These are phyloP conservation scores for Geoglossum glabrum DNA, from an alignment of 495 filamentous ascomycete genomes.

Conservation along the genomic window DNA sequence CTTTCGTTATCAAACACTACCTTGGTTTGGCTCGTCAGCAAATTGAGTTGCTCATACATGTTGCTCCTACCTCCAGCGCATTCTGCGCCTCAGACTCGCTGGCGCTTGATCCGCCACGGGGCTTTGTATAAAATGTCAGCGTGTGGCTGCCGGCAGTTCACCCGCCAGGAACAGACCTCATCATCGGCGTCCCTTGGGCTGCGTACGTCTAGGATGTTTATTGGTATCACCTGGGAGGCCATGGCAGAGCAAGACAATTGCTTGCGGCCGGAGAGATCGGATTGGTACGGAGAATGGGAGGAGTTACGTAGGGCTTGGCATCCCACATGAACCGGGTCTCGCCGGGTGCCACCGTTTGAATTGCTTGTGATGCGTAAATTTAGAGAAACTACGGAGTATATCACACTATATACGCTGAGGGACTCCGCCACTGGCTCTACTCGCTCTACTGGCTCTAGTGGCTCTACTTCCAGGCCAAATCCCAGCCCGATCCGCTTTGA, in stretches of 20 bases:
- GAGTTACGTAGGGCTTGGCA: neutral
- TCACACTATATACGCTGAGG: too few relatives aligned
- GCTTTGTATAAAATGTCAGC: conserved; percentile 4
- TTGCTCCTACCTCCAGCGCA: conserved; percentile 25
- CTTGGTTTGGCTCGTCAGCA: neutral
- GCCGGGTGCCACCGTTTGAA: too few relatives aligned
- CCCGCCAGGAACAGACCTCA: neutral
- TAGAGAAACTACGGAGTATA: too few relatives aligned
- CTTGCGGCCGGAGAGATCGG: neutral
- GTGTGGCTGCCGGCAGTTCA: neutral
- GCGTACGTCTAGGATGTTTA: neutral
- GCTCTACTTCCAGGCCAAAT: too few relatives aligned
- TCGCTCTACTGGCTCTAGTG: too few relatives aligned
- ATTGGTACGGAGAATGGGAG: neutral
- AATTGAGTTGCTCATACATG: neutral
- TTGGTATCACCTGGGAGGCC: neutral
- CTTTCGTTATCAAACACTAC: conserved; percentile 38
- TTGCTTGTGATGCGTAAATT: too few relatives aligned
- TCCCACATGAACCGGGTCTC: too few relatives aligned
- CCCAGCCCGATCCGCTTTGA: too few relatives aligned
- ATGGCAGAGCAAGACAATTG: neutral
- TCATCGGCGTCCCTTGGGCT: neutral
- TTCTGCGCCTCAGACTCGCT: conserved; percentile 27
- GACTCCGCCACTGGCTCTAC: too few relatives aligned
- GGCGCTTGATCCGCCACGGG: conserved; percentile 17